A percentile compares a stretch with the other conserved stretches of the same genome.
Evolutionary conservation across 1,139 yeast genomes (phyloP).

Genomic region (Protomyces pachydermus): DNA sequence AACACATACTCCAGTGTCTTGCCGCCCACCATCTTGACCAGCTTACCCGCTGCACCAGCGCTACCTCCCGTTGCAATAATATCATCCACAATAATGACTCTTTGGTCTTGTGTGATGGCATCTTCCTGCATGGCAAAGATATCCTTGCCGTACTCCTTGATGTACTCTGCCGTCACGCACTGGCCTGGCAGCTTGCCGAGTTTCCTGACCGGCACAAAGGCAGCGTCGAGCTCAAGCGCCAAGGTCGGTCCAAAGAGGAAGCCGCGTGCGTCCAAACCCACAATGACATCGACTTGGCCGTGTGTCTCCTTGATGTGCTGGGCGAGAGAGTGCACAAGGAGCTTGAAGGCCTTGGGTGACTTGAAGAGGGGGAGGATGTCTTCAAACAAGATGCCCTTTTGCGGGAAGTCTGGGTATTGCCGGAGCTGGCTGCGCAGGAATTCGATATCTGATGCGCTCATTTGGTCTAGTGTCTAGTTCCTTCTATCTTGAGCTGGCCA

Average conservation of each 20-base stretch:
- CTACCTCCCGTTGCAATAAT: slow-evolving; percentile 98
- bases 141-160: slow-evolving; percentile 88
- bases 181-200: slow-evolving; percentile 93
- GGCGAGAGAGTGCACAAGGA: slow-evolving; percentile 71
- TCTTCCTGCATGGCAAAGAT: slow-evolving; percentile 82
- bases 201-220: slow-evolving; percentile 92
- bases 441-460: slow-evolving; percentile 16
- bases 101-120: slow-evolving; percentile 73
- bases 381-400: slow-evolving; percentile 88
- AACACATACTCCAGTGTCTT: slow-evolving; percentile 74
- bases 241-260: slow-evolving; percentile 92
- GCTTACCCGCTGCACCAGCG: slow-evolving; percentile 88
- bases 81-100: slow-evolving; percentile 84
- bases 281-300: slow-evolving; percentile 73
- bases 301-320: slow-evolving; percentile 44
- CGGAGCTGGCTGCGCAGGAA: slow-evolving; percentile 21
- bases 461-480: not conserved
- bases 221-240: slow-evolving; percentile 82
- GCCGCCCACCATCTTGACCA: slow-evolving; percentile 62
- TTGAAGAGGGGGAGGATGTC: slow-evolving; percentile 91
- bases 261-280: slow-evolving; percentile 96
- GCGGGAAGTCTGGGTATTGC: slow-evolving; percentile 81
- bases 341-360: slow-evolving; percentile 71
- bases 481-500: too few species aligned
- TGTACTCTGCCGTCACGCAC: slow-evolving; percentile 62